Base-by-base conservation (phyloP, 139 green algal species). In the Pleodorina starrii region DNA sequence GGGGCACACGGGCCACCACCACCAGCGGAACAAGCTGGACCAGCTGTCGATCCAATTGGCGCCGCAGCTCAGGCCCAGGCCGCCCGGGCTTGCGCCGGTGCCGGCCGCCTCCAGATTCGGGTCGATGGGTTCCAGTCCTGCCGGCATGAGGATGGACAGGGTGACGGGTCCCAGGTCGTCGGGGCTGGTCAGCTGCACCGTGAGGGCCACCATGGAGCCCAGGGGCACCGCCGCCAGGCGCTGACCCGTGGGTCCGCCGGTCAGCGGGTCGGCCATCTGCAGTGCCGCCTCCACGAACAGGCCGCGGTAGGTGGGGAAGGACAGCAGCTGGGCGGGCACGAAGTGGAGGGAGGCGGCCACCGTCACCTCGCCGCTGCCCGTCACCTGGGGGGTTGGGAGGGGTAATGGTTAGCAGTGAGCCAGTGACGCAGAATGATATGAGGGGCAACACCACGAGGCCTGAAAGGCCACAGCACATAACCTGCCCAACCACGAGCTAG, bases 111-210 rank as follows among this genome's bases (percentile, higher is more conserved):
- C n/a, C n/a, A 95, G 42, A 51, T 92, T 93, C 5, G 93, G 92
- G 84, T 96, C 93, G 12, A 96, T 29, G 29, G 95, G 94, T 68
- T 97, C 95, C 79, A 97, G 90, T 6, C 95, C 95, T 1, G 71
- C 95, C 4, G 94, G 92, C 87, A 94, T 92, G 63, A 94, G 79
- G 5, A 94, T 92, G 60, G 91, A 84, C 36, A 96, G 72, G 36
- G 90, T 89, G 21, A 95, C 92, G 19, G 85, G 42, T 35, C 76
- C 81, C 46, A 96, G 86, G 59, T 94, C 93, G 51, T 97, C 95
- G 7, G 93, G 92, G 17, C 76, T 93, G 6, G 93, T 95, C 27
- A 96, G 82, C 91, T 97, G 92, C 51, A 96, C 85, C 1, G 90
- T 90, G 7, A 94, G 40, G 0, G 84, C 75, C 21, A 97, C 91